Conservation (phyloP, 2,329 filamentous ascomycete species). For the Escovopsis sp. region DNA sequence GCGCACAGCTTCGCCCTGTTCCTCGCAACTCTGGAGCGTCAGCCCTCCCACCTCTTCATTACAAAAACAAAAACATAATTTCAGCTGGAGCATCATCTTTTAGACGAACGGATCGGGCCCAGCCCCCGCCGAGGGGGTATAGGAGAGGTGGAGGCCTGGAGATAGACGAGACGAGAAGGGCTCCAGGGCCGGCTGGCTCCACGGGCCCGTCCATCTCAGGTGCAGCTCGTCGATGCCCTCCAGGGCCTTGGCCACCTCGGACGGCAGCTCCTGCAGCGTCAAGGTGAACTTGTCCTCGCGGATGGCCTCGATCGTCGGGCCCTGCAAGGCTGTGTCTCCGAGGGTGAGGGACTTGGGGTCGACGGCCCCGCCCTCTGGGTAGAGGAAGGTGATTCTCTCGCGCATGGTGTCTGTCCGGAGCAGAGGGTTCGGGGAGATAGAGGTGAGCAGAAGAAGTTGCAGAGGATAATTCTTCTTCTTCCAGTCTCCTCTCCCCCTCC, state of each 20-base stretch:
- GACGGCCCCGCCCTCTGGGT: slow-evolving; percentile 47
- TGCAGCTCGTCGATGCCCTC: slow-evolving; percentile 56
- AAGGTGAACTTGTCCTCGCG: slow-evolving; percentile 72
- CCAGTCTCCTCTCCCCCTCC: too few species aligned
- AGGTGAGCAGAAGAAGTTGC: too few species aligned
- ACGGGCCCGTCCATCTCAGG: slow-evolving; percentile 59
- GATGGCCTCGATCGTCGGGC: slow-evolving; percentile 44
- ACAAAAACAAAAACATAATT: neutral
- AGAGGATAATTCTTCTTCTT: too few species aligned
- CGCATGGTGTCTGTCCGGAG: slow-evolving; percentile 39
- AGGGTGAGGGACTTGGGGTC: slow-evolving; percentile 50
- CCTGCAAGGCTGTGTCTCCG: slow-evolving; percentile 37
- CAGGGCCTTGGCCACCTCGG: slow-evolving; percentile 48
- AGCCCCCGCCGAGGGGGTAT: slow-evolving; percentile 35
- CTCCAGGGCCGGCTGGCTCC: slow-evolving; percentile 41
- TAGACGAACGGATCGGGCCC: slow-evolving; percentile 2
- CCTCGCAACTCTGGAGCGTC: neutral
- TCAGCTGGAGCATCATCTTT: too few species aligned
- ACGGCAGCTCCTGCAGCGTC: slow-evolving; percentile 56
- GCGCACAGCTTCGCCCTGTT: slow-evolving; percentile 38
- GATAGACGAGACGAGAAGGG: slow-evolving; percentile 64
- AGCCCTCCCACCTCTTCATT: neutral
- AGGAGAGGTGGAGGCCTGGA: slow-evolving; percentile 71
- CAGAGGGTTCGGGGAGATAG: too few species aligned
- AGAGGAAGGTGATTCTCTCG: slow-evolving; percentile 67